These are phyloP conservation scores for Aegilops bicornis DNA, from an alignment of 176 grass and related monocot species.

Conservation along the genomic window DNA sequence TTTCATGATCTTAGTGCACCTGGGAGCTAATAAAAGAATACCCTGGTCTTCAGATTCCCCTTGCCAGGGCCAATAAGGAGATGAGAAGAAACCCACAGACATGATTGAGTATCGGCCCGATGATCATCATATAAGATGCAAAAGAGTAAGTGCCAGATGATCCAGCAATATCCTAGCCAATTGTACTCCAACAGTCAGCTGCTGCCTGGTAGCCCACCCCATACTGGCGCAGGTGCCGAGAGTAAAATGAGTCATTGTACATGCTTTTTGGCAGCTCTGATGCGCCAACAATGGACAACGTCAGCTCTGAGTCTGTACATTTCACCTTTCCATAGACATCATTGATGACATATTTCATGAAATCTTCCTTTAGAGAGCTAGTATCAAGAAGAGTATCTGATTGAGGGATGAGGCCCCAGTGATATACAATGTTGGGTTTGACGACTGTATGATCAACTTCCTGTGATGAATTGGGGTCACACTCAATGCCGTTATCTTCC, in stretches of 20 bases:
- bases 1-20: background rate
- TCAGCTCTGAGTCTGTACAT: slow-evolving; percentile 33
- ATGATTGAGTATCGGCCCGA: background rate
- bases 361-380: slow-evolving; percentile 39
- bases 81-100: background rate
- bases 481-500: slow-evolving; percentile 38
- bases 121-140: background rate
- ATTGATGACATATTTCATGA: slow-evolving; percentile 51
- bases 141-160: slow-evolving; percentile 19
- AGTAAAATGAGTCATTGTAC: background rate
- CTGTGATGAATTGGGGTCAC: slow-evolving; percentile 53
- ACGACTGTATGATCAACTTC: slow-evolving; percentile 50
- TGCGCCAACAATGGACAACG: slow-evolving; percentile 33
- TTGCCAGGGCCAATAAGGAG: background rate
- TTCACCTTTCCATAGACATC: slow-evolving; percentile 48
- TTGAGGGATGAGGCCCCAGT: slow-evolving; percentile 55
- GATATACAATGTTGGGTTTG: slow-evolving; percentile 44
- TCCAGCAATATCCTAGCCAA: slow-evolving; percentile 30
- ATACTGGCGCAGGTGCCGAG: slow-evolving; percentile 1
- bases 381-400: slow-evolving; percentile 8
- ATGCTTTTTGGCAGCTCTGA: slow-evolving; percentile 58
- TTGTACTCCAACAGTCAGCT: background rate
- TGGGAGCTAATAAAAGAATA: slow-evolving; percentile 30
- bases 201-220: slow-evolving; percentile 12
- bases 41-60: background rate